Percentiles rank a stretch among this genome's conserved stretches.
These are phyloP conservation scores for Amanita phalloides DNA, from an alignment of 768 basidiomycete species.

Conservation along the genomic window DNA sequence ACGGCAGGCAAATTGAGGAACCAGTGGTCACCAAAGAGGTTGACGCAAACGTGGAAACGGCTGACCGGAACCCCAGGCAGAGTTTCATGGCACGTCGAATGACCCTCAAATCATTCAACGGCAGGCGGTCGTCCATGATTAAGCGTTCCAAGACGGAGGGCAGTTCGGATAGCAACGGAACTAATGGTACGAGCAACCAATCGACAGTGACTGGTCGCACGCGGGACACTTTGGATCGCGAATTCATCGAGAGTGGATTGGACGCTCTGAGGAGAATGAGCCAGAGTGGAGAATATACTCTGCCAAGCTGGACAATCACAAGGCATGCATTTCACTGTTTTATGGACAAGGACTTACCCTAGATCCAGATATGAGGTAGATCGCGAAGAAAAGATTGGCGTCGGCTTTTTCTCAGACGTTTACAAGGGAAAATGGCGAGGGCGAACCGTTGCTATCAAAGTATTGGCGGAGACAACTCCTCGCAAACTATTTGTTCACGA, in stretches of 20 bases:
- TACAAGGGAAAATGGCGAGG: constrained; percentile 68
- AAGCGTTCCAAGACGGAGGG: constrained; percentile 6
- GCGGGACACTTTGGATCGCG: constrained; percentile 48
- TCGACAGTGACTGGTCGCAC: constrained; percentile 1
- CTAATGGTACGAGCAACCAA: not conserved
- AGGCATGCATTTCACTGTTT: constrained; percentile 22
- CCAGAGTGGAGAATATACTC: constrained; percentile 22
- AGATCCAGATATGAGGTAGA: constrained; percentile 58
- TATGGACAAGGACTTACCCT: constrained; percentile 1
- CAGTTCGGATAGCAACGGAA: not conserved
- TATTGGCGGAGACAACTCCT: constrained; percentile 51
- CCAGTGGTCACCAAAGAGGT: not conserved
- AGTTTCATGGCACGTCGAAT: not conserved
- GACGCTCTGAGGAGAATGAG: constrained; percentile 62
- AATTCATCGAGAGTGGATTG: constrained; percentile 65
- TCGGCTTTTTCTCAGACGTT: constrained; percentile 71
- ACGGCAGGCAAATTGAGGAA: not conserved
- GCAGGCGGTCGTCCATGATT: not conserved
- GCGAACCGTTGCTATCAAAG: constrained; percentile 61
- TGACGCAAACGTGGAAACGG: not conserved
- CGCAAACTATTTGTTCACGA: constrained; percentile 58
- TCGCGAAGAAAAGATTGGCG: constrained; percentile 54
- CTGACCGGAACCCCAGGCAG: not conserved
- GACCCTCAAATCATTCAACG: constrained; percentile 1
- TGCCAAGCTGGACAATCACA: constrained; percentile 76